Percentiles rank a stretch among this genome's conserved stretches.
phyloP scores from a whole-genome alignment of 2,329 filamentous ascomycete species.

The Rutstroemia sp. region DNA sequence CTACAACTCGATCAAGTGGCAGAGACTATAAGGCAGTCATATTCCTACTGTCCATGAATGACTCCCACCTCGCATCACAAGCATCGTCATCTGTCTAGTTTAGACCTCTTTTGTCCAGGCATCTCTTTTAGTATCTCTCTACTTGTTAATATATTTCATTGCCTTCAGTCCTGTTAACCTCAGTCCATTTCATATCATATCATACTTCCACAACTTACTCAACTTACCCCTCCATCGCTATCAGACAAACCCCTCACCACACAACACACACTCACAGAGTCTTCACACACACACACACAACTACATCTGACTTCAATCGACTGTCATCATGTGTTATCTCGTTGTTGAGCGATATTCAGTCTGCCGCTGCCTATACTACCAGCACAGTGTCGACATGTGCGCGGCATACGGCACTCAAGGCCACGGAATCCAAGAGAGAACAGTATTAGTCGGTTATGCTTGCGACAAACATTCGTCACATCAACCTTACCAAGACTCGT shows the following conservation, averaged over 20 bases:
- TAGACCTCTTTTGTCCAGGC: slow-evolving; percentile 27
- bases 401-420: slow-evolving; percentile 53
- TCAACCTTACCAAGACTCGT: slow-evolving; percentile 9
- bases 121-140: slow-evolving; percentile 22
- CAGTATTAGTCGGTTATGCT: slow-evolving; percentile 62
- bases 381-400: slow-evolving; percentile 62
- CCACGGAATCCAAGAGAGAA: slow-evolving; percentile 58
- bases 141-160: slow-evolving; percentile 28
- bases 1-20: slow-evolving; percentile 13
- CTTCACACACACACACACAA: not conserved
- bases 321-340: slow-evolving; percentile 57
- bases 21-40: slow-evolving; percentile 29
- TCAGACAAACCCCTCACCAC: not conserved
- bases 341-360: slow-evolving; percentile 63
- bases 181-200: slow-evolving; percentile 7
- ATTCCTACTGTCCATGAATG: slow-evolving; percentile 27
- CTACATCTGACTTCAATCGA: not conserved
- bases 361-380: slow-evolving; percentile 63
- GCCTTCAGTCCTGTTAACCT: slow-evolving; percentile 12
- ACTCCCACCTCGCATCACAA: slow-evolving; percentile 27
- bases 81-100: slow-evolving; percentile 19
- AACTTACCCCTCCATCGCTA: slow-evolving; percentile 4
- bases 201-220: slow-evolving; percentile 7
- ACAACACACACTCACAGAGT: not conserved
- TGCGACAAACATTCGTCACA: slow-evolving; percentile 43